Percentiles rank a stretch among this genome's conserved stretches.
These are phyloP conservation scores for Sporobolomyces roseus DNA, from an alignment of 768 basidiomycete species.

Conservation along the genomic window DNA sequence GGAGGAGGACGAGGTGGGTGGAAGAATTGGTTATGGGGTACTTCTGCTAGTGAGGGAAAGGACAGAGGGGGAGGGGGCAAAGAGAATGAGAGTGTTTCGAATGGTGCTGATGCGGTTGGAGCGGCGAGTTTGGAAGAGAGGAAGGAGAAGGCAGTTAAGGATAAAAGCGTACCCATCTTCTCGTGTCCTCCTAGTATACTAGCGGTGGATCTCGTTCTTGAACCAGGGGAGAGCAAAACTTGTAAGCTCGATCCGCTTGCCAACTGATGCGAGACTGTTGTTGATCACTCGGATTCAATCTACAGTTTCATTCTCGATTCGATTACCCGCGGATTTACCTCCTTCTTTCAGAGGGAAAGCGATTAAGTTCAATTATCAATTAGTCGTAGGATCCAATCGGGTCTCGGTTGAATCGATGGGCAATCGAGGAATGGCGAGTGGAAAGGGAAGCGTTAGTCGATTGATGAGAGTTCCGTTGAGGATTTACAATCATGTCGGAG, in stretches of 20 bases:
- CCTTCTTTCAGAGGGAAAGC: constrained; percentile 84
- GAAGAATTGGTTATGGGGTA: constrained; percentile 42
- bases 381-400: constrained; percentile 73
- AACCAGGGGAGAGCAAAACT: constrained; percentile 75
- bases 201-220: constrained; percentile 75
- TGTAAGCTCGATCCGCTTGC: too few relatives aligned
- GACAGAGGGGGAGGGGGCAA: constrained; percentile 28
- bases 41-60: background rate
- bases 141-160: constrained; percentile 49
- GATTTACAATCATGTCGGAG: constrained; percentile 78
- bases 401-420: constrained; percentile 37
- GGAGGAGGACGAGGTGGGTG: constrained; percentile 24
- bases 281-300: background rate
- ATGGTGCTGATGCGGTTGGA: constrained; percentile 45
- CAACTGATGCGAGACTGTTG: too few relatives aligned
- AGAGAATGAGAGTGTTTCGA: too few relatives aligned
- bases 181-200: constrained; percentile 81
- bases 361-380: constrained; percentile 80
- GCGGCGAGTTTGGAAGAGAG: constrained; percentile 51
- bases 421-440: constrained; percentile 46
- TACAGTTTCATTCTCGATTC: constrained; percentile 72
- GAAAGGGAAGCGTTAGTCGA: constrained; percentile 59
- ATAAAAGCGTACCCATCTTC: constrained; percentile 66
- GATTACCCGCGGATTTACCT: constrained; percentile 73
- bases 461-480: constrained; percentile 89